These are phyloP conservation scores for Tricholoma bakamatsutake DNA, from an alignment of 768 basidiomycete species.

Conservation along the genomic window DNA sequence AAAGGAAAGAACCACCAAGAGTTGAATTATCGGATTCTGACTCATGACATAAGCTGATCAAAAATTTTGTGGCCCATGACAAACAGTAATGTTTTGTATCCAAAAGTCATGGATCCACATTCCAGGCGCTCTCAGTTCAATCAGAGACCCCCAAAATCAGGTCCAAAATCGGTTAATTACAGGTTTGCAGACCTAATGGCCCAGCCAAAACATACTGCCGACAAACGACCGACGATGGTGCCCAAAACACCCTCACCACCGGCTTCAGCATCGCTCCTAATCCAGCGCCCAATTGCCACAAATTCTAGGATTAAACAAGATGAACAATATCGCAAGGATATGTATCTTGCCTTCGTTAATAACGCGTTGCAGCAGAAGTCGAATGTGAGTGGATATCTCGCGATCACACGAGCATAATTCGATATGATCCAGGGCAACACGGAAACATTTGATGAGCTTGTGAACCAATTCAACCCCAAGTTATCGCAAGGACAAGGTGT, in stretches of 20 bases:
- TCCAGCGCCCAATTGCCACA: conserved; percentile 62
- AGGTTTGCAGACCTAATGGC: conserved; percentile 38
- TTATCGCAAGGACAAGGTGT: conserved; percentile 22
- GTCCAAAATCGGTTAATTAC: conserved; percentile 42
- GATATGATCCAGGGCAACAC: conserved; percentile 54
- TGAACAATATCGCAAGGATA: conserved; percentile 71
- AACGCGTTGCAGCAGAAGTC: conserved; percentile 74
- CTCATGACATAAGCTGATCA: conserved; percentile 3
- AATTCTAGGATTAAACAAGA: conserved; percentile 76
- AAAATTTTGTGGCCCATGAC: background rate
- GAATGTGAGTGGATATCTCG: conserved; percentile 41
- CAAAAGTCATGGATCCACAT: conserved; percentile 57
- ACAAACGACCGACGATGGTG: conserved; percentile 33
- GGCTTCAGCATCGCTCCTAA: conserved; percentile 19
- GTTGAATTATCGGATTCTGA: background rate
- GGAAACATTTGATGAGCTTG: conserved; percentile 82
- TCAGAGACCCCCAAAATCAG: conserved; percentile 61
- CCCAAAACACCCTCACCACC: conserved; percentile 22
- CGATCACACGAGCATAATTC: conserved; percentile 5
- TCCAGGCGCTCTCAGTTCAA: conserved; percentile 73
- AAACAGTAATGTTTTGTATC: background rate
- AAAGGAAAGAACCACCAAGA: conserved; percentile 7
- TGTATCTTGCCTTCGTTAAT: conserved; percentile 79
- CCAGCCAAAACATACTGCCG: conserved; percentile 32
- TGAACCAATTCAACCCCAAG: conserved; percentile 74